phyloP scores from a whole-genome alignment of 306 rosid genomes.

The Corylus avellana region DNA sequence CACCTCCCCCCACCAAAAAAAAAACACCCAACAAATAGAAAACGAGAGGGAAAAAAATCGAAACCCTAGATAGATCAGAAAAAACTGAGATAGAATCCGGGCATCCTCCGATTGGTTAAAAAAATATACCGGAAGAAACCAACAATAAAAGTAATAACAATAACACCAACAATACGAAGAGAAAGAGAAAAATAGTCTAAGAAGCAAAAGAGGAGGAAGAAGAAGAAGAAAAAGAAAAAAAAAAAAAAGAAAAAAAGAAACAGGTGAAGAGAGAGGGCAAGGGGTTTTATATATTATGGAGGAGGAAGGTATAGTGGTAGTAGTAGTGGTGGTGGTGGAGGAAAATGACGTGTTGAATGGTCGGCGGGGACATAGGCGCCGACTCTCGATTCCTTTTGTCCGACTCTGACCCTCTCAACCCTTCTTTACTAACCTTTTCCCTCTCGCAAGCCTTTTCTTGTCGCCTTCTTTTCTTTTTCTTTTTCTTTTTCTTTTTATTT shows the following conservation, averaged over 20 bases:
- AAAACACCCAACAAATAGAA: not conserved
- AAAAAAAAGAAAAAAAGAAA: not conserved
- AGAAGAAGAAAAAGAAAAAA: not conserved
- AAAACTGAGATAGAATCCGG: conserved; percentile 2
- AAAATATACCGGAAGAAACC: conserved; percentile 60
- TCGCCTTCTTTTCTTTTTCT: not conserved
- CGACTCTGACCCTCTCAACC: not conserved
- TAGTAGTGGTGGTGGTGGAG: not conserved
- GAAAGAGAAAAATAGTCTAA: not conserved
- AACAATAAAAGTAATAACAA: not conserved
- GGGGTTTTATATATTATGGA: conserved; percentile 26
- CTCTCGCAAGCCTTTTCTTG: not conserved
- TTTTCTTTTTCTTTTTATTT: not conserved
- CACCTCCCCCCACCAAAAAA: not conserved
- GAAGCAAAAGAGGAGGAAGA: not conserved
- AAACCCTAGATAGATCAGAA: not conserved
- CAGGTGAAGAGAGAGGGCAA: not conserved
- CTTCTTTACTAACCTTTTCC: not conserved
- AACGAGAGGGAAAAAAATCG: not conserved
- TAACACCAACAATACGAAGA: not conserved
- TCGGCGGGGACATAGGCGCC: conserved; percentile 86
- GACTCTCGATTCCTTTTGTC: conserved; percentile 54
- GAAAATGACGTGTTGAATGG: conserved; percentile 65
- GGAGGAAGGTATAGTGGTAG: conserved; percentile 1
- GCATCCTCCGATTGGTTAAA: conserved; percentile 48